Conservation (phyloP, 192 early-diverging fungal species). For the Entomortierella parvispora region DNA sequence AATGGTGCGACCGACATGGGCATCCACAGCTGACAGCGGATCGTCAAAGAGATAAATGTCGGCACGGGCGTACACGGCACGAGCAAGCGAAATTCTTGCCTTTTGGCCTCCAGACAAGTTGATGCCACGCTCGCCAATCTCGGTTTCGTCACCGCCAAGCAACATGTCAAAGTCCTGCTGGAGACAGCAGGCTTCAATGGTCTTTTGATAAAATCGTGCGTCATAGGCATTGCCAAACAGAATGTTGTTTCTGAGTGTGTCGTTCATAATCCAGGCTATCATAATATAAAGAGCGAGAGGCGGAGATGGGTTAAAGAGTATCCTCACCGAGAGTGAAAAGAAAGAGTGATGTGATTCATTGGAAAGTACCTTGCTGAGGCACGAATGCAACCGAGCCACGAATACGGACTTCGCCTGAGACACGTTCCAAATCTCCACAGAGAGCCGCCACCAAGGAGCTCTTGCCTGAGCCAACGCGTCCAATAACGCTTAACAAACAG, state of each 20-base stretch:
- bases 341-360: too few relatives aligned
- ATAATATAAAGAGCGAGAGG: too few relatives aligned
- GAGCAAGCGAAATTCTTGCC: conserved; percentile 55
- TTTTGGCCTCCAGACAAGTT: conserved; percentile 90
- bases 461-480: conserved; percentile 55
- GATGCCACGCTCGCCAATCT: conserved; percentile 88
- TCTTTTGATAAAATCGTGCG: conserved; percentile 66
- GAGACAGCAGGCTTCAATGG: conserved; percentile 84
- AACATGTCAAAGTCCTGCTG: conserved; percentile 83
- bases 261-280: conserved; percentile 92
- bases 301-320: too few relatives aligned
- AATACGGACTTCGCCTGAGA: conserved; percentile 67
- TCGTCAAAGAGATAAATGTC: conserved; percentile 74
- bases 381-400: conserved; percentile 72
- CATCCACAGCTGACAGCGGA: conserved; percentile 25
- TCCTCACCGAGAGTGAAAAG: too few relatives aligned
- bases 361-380: conserved; percentile 45
- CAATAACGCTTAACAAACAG: conserved; percentile 6
- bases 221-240: conserved; percentile 83
- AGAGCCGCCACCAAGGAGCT: conserved; percentile 56
- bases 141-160: conserved; percentile 84
- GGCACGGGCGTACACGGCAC: conserved; percentile 79
- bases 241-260: conserved; percentile 89
- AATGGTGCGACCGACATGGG: conserved; percentile 56
- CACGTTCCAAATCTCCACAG: conserved; percentile 87